Base-by-base conservation (phyloP, 73 alveolate species). In the Breviolum minutum region DNA sequence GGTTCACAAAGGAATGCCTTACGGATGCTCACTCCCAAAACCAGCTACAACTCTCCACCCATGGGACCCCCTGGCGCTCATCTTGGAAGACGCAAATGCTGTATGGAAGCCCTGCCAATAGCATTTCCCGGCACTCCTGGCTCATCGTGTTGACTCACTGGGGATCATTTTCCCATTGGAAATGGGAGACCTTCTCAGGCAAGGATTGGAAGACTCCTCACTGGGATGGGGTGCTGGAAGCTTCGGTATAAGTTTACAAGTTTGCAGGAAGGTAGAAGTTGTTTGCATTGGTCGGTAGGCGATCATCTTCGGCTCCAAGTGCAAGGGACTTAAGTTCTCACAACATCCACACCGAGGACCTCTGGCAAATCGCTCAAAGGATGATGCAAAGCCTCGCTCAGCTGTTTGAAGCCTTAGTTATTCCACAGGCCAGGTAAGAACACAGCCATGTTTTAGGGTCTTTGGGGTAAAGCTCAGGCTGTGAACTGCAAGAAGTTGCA, bases 81-180 rank as follows among this genome's bases (percentile, higher is more conserved):
- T 92, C 98, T 32, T 62, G 68, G 30, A 81, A 81, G 32, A 92
- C 90, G 69, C 98, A 92, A 30, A 92, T 40, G 81, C 98, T 92
- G 91, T 61, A 64, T 81, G 98, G 91, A 26, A 92, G 84, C 26
- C 98, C 98, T 6, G 98, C 98, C 90, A 73, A 66, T n/a, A 92
- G 98, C 98, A 92, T 92, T 48, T 74, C 64, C 66, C 79, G 98
- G 32, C 98, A 92, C 61, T 74, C 98, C 98, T 91, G 88, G 63
- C 24, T 40, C 54, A 3, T 40, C 54, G 3, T 40, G 54, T 40
- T 40, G 54, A 40, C 54, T 40, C 54, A 40, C 54, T 40, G 54
- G 54, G 54, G 54, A 40, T 40, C 54, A 40, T 40, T 40, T 40
- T 40, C 54, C 54, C 5, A 40, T 40, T 40, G 54, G 54, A 40